These are phyloP conservation scores for Cercis canadensis DNA, from an alignment of 306 rosid genomes.

Conservation along the genomic window DNA sequence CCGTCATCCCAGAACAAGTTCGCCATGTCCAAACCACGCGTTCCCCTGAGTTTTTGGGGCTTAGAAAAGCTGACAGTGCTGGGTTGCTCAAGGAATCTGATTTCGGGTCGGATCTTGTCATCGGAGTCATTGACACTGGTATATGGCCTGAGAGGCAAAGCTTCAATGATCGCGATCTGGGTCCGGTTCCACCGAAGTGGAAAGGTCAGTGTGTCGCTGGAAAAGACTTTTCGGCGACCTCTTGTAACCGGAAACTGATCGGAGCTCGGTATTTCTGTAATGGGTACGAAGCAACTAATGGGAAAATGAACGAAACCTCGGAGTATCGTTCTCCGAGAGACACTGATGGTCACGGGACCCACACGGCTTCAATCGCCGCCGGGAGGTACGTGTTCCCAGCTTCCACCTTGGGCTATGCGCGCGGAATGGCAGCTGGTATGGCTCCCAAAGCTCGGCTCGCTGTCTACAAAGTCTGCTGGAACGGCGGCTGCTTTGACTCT, in stretches of 20 bases:
- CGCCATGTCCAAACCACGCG: constrained; percentile 82
- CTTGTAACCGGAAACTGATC: constrained; percentile 79
- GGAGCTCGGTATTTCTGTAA: constrained; percentile 73
- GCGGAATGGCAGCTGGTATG: constrained; percentile 85
- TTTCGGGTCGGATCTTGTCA: constrained; percentile 91
- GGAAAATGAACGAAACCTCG: constrained; percentile 73
- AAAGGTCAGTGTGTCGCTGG: constrained; percentile 71
- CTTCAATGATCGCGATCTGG: constrained; percentile 70
- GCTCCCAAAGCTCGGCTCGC: constrained; percentile 92
- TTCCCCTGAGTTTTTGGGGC: constrained; percentile 84
- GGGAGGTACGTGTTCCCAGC: constrained; percentile 84
- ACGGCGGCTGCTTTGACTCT: constrained; percentile 75
- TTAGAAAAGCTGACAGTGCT: constrained; percentile 59
- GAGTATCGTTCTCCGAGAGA: constrained; percentile 81
- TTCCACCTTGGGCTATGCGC: constrained; percentile 75
- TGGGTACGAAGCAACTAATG: constrained; percentile 79
- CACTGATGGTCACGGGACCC: constrained; percentile 92
- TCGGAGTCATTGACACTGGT: constrained; percentile 90
- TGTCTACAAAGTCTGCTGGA: constrained; percentile 85
- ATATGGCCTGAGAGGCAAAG: constrained; percentile 85
- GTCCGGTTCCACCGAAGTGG: constrained; percentile 79
- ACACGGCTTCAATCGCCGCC: constrained; percentile 87
- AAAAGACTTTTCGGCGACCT: constrained; percentile 50
- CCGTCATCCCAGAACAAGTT: constrained; percentile 77
- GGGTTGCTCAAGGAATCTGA: constrained; percentile 84